phyloP scores from a whole-genome alignment of 371 early-diverging fungal species.

The Quaeritorhiza haematococci region DNA sequence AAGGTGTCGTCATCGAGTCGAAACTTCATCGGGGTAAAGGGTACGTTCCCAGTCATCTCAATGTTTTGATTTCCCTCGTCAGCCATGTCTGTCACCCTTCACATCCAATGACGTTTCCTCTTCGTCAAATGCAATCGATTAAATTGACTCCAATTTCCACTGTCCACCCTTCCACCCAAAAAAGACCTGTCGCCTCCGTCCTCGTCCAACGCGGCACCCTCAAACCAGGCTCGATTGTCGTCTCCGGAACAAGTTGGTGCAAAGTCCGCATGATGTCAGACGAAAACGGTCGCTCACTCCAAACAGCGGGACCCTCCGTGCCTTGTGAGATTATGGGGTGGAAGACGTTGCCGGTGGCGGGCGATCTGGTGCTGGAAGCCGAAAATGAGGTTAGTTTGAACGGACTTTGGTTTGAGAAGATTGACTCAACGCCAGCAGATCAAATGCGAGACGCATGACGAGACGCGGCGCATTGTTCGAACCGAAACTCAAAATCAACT shows the following conservation, averaged over 20 bases:
- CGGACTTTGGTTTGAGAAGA: too few species aligned
- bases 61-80: not conserved
- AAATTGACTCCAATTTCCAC: too few species aligned
- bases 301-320: conserved; percentile 78
- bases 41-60: conserved; percentile 6
- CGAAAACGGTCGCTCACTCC: conserved; percentile 65
- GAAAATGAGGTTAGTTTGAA: conserved; percentile 51
- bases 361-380: conserved; percentile 81
- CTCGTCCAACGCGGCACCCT: conserved; percentile 85
- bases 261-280: conserved; percentile 81
- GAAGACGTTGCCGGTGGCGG: conserved; percentile 87
- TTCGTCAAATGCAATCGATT: too few species aligned
- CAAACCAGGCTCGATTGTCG: conserved; percentile 66
- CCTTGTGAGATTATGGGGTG: conserved; percentile 90
- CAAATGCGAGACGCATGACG: conserved; percentile 1
- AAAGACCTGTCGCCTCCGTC: conserved; percentile 73
- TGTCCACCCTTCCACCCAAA: too few species aligned
- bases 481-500: conserved; percentile 8
- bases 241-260: conserved; percentile 77
- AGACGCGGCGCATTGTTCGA: not conserved
- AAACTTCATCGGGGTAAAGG: conserved; percentile 81
- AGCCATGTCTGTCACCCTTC: not conserved
- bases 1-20: conserved; percentile 86
- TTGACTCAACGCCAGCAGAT: too few species aligned
- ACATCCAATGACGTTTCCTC: too few species aligned